Evolutionary conservation across 73 alveolate species (phyloP), one percentile per base, ranked within the genome.

Genomic region (Paramecium tetraurelia): DNA sequence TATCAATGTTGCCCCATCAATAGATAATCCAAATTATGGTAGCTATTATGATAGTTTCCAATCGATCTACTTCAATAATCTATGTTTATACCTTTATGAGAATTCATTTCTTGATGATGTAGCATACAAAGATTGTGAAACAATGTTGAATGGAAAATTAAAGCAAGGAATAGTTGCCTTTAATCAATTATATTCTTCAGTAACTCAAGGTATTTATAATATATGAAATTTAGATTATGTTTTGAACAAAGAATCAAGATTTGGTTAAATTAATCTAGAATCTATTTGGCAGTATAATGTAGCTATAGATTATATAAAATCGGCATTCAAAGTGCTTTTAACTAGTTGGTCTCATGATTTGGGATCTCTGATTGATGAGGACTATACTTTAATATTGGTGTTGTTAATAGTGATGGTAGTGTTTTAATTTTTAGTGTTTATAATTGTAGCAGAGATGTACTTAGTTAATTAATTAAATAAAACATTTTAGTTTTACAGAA

Each of bases 341-440:
- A 75, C 59, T 6, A 21, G 38, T 29, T 75, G 87, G 87, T 35
- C 87, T 16, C 5, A 75, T n/a, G 87, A 75, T 38, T 75, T 75
- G 21, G 59, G 68, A 38, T 2, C 21, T 16, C 21, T 75, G 2
- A 75, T 75, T 4, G 59, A 75, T 41, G 38, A 35, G n/a, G 46
- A 75, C 21, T 38, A 21, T 75, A 75, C 87, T 33, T 12, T 75
- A 75, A 41, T 41, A 75, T 41, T 75, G 8, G 36, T 75, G 9
- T 41, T 75, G 5, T 41, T 75, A 12, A 75, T 75, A 29, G 59
- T 75, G 16, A 75, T 75, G 87, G 36, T 38, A 38, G 46, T 75
- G 38, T 75, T 75, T 41, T 41, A 75, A 41, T 41, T 75, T 38
- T 22, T 75, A 35, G 87, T 75, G 4, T 75, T 75, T 75, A 4